Evolutionary conservation across 768 basidiomycete species (phyloP).

Genomic region (Phylloporus sp.): DNA sequence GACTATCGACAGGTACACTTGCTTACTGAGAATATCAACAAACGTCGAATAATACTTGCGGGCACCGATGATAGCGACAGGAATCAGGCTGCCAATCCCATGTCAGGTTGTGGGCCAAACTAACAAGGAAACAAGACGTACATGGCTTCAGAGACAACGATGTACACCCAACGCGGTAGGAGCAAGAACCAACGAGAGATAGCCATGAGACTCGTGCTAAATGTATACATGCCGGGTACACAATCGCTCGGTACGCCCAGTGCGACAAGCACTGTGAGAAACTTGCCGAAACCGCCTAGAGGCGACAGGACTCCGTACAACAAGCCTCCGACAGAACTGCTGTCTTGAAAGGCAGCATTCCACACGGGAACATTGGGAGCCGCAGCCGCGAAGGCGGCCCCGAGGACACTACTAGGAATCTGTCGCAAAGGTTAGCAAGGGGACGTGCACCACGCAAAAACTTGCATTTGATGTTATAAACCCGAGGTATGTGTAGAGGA

Average conservation of each 20-base stretch:
- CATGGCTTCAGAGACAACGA: conserved; percentile 43
- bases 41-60: conserved; percentile 43
- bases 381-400: conserved; percentile 45
- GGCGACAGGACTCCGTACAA: conserved; percentile 37
- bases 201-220: conserved; percentile 44
- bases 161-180: conserved; percentile 47
- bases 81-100: conserved; percentile 35
- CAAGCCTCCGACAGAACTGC: conserved; percentile 44
- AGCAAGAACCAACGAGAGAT: conserved; percentile 30
- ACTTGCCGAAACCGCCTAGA: conserved; percentile 43
- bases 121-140: conserved; percentile 20
- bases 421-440: conserved; percentile 10
- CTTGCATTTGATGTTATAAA: conserved; percentile 41
- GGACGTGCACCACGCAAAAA: not conserved
- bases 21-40: conserved; percentile 38
- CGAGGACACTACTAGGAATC: conserved; percentile 41
- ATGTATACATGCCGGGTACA: conserved; percentile 58
- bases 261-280: conserved; percentile 48
- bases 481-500: conserved; percentile 45
- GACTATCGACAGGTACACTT: not conserved
- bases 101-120: not conserved
- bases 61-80: conserved; percentile 47
- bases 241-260: conserved; percentile 52
- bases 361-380: conserved; percentile 37
- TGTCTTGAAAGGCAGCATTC: conserved; percentile 37